Conservation (phyloP, 2,329 filamentous ascomycete genomes). For the Shiraia bambusicola region DNA sequence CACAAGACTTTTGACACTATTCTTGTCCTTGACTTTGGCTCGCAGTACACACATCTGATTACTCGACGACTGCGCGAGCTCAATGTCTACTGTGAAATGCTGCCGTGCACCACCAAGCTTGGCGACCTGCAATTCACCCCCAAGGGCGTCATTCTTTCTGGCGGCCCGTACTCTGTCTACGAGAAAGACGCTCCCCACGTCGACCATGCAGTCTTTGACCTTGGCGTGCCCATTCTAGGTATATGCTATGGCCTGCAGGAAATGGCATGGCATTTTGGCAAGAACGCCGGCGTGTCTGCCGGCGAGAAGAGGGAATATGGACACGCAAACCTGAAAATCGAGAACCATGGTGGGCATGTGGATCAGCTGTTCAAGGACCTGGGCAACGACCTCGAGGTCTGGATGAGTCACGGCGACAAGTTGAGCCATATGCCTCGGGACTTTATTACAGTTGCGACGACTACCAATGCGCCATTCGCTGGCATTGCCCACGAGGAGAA, state of each 20-base stretch:
- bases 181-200: constrained; percentile 75
- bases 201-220: constrained; percentile 78
- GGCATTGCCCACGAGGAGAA: constrained; percentile 72
- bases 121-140: constrained; percentile 76
- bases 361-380: constrained; percentile 78
- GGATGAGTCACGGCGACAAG: constrained; percentile 92
- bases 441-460: constrained; percentile 74
- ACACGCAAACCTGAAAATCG: constrained; percentile 65
- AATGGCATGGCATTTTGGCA: constrained; percentile 69
- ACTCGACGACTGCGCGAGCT: constrained; percentile 73
- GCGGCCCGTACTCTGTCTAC: constrained; percentile 78
- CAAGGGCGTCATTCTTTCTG: constrained; percentile 78
- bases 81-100: constrained; percentile 84
- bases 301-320: constrained; percentile 72
- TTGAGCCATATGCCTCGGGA: constrained; percentile 70
- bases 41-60: constrained; percentile 74
- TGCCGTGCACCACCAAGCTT: constrained; percentile 82
- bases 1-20: constrained; percentile 65
- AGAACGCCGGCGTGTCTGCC: constrained; percentile 62
- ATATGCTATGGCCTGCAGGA: constrained; percentile 71
- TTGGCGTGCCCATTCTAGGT: constrained; percentile 62
- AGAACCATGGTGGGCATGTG: constrained; percentile 61
- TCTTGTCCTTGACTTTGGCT: constrained; percentile 71
- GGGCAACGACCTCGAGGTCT: constrained; percentile 69
- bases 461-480: constrained; percentile 74